Base-by-base conservation (phyloP, 805 yeast genomes). In the Clavispora fructus region DNA sequence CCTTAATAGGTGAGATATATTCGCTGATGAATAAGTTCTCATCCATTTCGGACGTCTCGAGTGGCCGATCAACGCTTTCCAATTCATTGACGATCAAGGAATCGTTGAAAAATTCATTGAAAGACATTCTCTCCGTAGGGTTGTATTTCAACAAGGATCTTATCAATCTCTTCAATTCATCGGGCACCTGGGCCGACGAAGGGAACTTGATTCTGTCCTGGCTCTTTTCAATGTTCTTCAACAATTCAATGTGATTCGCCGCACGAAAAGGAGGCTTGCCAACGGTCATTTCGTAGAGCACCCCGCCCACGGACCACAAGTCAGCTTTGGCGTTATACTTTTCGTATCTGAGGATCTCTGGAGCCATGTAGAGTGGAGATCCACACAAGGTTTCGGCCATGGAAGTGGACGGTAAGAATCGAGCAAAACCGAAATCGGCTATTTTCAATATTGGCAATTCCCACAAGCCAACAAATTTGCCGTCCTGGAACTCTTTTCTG, bases 251-350 rank as follows among this genome's bases (percentile, higher is more conserved):
- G 63, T 92, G 98, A 61, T 94, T 94, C 4, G 86, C 81, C 3
- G 99, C 98, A 53, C 86, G 82, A 64, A 91, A 94, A 0, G 99
- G 99, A 1, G 99, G 97, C 64, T 79, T 85, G n/a, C 98, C 98
- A 28, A 87, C 90, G 11, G 87, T 78, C 97, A 94, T 91, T 65
- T 94, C 99, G 65, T 84, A 94, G 11, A 91, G 69, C 1, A 94
- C 98, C 1, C 98, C 95, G 4, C 99, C 99, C 5, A 92, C 96
- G 7, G 97, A 90, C 99, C 99, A 94, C 52, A 94, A 68, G 62
- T 94, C 99, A 0, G 97, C 98, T 63, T 90, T 91, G 6, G 98
- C 99, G 56, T 91, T 90, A 68, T 94, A 94, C 66, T 90, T 94
- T 63, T 94, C 97, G 60, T 88, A 91, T 52, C 95, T 76, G 56